These are phyloP conservation scores for Trichoderma virens DNA, from an alignment of 495 filamentous ascomycete genomes.

Conservation along the genomic window DNA sequence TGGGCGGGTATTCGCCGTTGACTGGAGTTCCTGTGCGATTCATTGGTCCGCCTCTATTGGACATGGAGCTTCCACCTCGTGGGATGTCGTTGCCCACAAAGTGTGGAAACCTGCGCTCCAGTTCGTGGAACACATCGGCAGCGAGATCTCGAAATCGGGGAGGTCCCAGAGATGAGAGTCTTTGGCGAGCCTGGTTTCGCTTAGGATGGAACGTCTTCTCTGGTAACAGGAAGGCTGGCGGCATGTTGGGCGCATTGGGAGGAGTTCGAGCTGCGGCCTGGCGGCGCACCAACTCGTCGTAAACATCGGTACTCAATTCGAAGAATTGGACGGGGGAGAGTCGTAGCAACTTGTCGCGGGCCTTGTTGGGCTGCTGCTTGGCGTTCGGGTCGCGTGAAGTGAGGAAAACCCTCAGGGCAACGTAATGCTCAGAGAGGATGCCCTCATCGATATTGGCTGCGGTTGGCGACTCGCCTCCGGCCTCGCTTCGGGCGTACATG, in stretches of 20 bases:
- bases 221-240: conserved; percentile 67
- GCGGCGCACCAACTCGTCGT: conserved; percentile 85
- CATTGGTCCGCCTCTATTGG: conserved; percentile 43
- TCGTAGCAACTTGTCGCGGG: conserved; percentile 84
- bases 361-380: conserved; percentile 71
- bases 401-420: conserved; percentile 69
- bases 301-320: conserved; percentile 94
- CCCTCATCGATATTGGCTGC: conserved; percentile 30
- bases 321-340: conserved; percentile 89
- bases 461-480: conserved; percentile 39
- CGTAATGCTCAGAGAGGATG: conserved; percentile 69
- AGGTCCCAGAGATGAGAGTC: conserved; percentile 77
- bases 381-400: conserved; percentile 66
- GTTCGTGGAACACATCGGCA: conserved; percentile 90
- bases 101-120: conserved; percentile 82
- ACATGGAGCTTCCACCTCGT: conserved; percentile 61
- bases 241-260: conserved; percentile 45
- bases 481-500: conserved; percentile 56
- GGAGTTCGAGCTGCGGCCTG: conserved; percentile 51
- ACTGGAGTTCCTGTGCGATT: conserved; percentile 50
- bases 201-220: conserved; percentile 90
- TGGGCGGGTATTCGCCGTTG: conserved; percentile 40
- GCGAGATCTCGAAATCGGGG: conserved; percentile 83
- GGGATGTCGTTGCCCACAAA: conserved; percentile 62
- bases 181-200: conserved; percentile 91